Evolutionary conservation across 2,329 filamentous ascomycete species (phyloP).

Genomic region (Claviceps pazoutovae): DNA sequence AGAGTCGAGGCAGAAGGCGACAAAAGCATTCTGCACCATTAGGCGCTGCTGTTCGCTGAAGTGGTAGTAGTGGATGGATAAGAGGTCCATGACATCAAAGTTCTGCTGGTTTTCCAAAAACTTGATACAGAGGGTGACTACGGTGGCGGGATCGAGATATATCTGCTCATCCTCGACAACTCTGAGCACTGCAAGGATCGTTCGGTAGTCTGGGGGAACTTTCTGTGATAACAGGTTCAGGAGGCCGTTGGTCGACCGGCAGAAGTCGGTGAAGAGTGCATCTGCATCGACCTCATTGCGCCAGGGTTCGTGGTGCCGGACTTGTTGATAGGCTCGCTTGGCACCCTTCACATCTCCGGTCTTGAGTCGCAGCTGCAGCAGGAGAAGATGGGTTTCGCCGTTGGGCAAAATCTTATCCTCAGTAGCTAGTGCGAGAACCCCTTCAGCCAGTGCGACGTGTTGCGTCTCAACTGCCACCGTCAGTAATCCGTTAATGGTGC

Average conservation of each 20-base stretch:
- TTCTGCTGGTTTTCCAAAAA: conserved; percentile 66
- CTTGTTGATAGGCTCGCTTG: conserved; percentile 45
- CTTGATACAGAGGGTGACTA: conserved; percentile 56
- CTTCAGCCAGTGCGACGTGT: conserved; percentile 58
- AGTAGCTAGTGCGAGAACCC: conserved; percentile 53
- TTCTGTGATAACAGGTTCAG: conserved; percentile 53
- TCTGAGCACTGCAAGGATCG: conserved; percentile 58
- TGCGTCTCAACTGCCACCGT: conserved; percentile 55
- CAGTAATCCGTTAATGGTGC: conserved; percentile 66
- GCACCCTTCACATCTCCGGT: conserved; percentile 60
- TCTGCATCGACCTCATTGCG: conserved; percentile 31
- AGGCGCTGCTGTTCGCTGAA: conserved; percentile 57
- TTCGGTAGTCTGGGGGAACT: conserved; percentile 49
- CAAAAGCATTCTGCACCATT: conserved; percentile 50
- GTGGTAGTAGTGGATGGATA: conserved; percentile 60
- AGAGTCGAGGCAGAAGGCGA: conserved; percentile 52
- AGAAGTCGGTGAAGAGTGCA: conserved; percentile 35
- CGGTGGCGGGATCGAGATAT: conserved; percentile 58
- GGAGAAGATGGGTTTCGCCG: conserved; percentile 55
- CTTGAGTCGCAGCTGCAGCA: conserved; percentile 63
- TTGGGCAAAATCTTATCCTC: conserved; percentile 54
- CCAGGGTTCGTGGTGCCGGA: conserved; percentile 20
- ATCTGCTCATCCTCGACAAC: conserved; percentile 57
- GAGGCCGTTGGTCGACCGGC: conserved; percentile 55
- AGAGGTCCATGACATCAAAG: conserved; percentile 66